Evolutionary conservation across 345 rosid genomes (phyloP).

Genomic region (Euphorbia lathyris): DNA sequence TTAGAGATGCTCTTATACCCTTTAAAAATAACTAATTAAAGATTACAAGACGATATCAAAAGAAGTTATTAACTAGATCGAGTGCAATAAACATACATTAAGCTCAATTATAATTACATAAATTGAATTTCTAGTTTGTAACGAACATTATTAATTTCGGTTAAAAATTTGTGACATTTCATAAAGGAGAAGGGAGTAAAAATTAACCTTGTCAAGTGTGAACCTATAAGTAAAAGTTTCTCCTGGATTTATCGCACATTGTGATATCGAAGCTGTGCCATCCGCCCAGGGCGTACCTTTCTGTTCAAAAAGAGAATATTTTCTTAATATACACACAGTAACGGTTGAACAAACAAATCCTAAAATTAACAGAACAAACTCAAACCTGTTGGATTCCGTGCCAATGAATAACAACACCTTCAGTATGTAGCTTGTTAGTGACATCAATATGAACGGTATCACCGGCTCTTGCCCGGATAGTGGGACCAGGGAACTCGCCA

Average conservation of each 20-base stretch:
- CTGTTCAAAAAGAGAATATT: conserved; percentile 36
- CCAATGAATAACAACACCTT: conserved; percentile 89
- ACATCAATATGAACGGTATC: conserved; percentile 58
- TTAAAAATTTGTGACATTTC: too few species aligned
- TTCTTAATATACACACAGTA: too few species aligned
- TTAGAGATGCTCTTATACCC: too few species aligned
- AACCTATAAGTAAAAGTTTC: conserved; percentile 76
- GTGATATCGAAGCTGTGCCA: conserved; percentile 78
- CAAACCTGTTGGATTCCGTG: conserved; percentile 91
- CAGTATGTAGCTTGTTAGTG: conserved; percentile 64
- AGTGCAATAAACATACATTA: too few species aligned
- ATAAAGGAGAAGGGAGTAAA: background rate
- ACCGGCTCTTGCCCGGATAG: conserved; percentile 56
- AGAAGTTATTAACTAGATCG: too few species aligned
- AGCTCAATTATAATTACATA: too few species aligned
- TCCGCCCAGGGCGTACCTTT: conserved; percentile 85
- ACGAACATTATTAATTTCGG: too few species aligned
- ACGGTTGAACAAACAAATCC: too few species aligned
- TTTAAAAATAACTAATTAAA: too few species aligned
- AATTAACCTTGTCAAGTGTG: conserved; percentile 59
- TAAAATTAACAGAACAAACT: too few species aligned
- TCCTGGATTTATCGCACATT: conserved; percentile 71
- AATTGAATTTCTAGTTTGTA: too few species aligned
- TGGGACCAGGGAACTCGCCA: conserved; percentile 82
- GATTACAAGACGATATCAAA: too few species aligned